phyloP scores from a whole-genome alignment of 768 basidiomycete species.

The Lactarius deliciosus region DNA sequence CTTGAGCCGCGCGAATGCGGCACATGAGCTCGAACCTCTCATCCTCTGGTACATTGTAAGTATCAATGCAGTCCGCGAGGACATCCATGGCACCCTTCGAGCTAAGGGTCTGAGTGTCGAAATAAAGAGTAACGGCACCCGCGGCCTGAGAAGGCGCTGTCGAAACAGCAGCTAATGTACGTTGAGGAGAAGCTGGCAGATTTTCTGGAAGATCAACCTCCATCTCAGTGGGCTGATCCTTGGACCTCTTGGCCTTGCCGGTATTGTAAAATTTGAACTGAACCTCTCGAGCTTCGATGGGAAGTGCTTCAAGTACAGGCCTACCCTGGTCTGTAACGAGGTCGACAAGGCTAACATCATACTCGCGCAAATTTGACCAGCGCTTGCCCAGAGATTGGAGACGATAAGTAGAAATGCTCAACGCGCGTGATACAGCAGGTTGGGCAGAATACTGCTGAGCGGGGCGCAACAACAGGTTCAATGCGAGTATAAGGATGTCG shows the following conservation, averaged over 20 bases:
- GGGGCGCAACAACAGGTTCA: slow-evolving; percentile 87
- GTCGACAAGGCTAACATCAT: slow-evolving; percentile 73
- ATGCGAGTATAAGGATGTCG: slow-evolving; percentile 78
- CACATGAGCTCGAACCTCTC: slow-evolving; percentile 89
- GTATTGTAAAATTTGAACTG: slow-evolving; percentile 80
- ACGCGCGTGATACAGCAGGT: slow-evolving; percentile 76
- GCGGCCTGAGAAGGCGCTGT: slow-evolving; percentile 34
- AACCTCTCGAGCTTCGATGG: slow-evolving; percentile 73
- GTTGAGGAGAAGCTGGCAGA: slow-evolving; percentile 45
- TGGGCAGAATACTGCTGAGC: slow-evolving; percentile 93
- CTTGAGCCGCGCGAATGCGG: slow-evolving; percentile 77
- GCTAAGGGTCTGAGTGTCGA: slow-evolving; percentile 60
- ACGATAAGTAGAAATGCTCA: slow-evolving; percentile 79
- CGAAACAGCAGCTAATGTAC: slow-evolving; percentile 34
- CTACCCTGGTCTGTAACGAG: slow-evolving; percentile 58
- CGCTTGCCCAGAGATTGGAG: slow-evolving; percentile 81
- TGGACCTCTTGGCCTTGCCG: slow-evolving; percentile 37
- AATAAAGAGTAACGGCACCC: slow-evolving; percentile 59
- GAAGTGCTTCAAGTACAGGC: slow-evolving; percentile 58
- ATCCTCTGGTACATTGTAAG: slow-evolving; percentile 66
- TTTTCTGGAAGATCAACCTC: slow-evolving; percentile 50
- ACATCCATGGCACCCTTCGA: slow-evolving; percentile 71
- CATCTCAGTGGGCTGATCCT: slow-evolving; percentile 42
- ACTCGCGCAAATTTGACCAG: slow-evolving; percentile 81
- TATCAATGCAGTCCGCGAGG: slow-evolving; percentile 69